phyloP scores from a whole-genome alignment of 495 filamentous ascomycete genomes.

The Penicillium chermesinum region DNA sequence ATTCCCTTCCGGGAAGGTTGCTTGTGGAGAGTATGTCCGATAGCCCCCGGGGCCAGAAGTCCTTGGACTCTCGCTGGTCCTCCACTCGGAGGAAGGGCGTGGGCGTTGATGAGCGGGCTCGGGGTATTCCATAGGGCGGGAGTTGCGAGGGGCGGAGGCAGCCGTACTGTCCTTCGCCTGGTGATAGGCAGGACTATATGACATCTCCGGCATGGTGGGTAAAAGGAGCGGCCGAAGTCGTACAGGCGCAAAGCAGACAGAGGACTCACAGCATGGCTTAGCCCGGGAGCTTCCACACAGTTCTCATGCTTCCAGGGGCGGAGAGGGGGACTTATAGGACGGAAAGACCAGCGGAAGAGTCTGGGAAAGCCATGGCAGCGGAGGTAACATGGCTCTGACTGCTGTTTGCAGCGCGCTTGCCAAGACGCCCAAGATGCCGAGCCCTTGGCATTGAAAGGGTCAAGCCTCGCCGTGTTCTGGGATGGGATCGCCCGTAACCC shows the following conservation, averaged over 20 bases:
- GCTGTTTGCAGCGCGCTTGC: conserved; percentile 29
- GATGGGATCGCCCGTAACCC: neutral
- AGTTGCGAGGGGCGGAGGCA: conserved; percentile 18
- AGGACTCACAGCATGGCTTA: conserved; percentile 37
- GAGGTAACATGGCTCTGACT: conserved; percentile 18
- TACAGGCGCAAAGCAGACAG: conserved; percentile 36
- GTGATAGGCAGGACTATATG: conserved; percentile 38
- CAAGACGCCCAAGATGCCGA: conserved; percentile 45
- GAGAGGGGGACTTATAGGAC: conserved; percentile 32
- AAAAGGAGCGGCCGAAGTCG: conserved; percentile 18
- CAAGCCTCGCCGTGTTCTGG: neutral
- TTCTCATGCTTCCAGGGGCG: conserved; percentile 15
- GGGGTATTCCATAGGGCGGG: conserved; percentile 18
- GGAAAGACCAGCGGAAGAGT: conserved; percentile 28
- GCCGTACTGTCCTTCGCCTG: conserved; percentile 27
- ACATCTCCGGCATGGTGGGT: conserved; percentile 31
- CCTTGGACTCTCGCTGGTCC: conserved; percentile 14
- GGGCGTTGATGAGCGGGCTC: conserved; percentile 8
- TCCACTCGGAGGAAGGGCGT: conserved; percentile 12
- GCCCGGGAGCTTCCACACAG: conserved; percentile 22
- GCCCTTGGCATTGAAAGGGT: conserved; percentile 34
- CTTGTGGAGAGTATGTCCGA: conserved; percentile 13
- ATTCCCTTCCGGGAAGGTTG: conserved; percentile 16
- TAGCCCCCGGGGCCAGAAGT: conserved; percentile 15
- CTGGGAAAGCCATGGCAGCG: conserved; percentile 30